Base-by-base conservation (phyloP, 345 rosid species). In the Populus davidiana region DNA sequence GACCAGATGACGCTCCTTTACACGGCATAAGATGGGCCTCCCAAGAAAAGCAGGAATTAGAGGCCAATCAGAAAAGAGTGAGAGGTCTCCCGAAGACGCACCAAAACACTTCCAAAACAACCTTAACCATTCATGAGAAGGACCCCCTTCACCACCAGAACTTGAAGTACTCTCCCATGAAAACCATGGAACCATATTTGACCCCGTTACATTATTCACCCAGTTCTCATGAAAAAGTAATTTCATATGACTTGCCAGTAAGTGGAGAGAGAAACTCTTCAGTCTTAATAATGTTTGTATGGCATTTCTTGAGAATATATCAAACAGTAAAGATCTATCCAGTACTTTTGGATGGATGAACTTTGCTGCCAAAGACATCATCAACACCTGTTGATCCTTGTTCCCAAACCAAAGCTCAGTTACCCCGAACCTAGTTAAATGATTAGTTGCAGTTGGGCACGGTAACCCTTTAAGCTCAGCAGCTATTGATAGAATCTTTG, bases 11-110 rank as follows among this genome's bases (percentile, higher is more conserved):
- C 86, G 81, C 78, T 90, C 94, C 80, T 88, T 89, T 69, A 92
- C 90, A 78, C 98, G 94, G 83, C 98, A 94, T 69, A 94, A 84
- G 72, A 92, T 86, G 62, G 94, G 89, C 84, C 97, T 87, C 52
- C 98, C 97, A 80, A 92, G 96, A 85, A 92, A 91, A 68, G 96
- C 96, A 88, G 98, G 98, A 86, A 94, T 88, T 71, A 94, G 78
- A 47, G 98, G 98, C 98, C 98, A 94, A 76, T 94, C 96, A 25
- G 90, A 86, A 77, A 92, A 94, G 70, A 90, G 88, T 54, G 88
- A 83, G 71, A 92, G 88, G 47, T 91, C 90, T 69, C 88, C 97
- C 27, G 81, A 80, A 56, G 94, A 88, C 70, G 88, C 90, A 80
- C 80, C 84, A 80, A 89, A 92, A 77, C 86, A 85, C 82, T 88